phyloP scores from a whole-genome alignment of 148 eudicot genomes.

The Arctostaphylos glauca region DNA sequence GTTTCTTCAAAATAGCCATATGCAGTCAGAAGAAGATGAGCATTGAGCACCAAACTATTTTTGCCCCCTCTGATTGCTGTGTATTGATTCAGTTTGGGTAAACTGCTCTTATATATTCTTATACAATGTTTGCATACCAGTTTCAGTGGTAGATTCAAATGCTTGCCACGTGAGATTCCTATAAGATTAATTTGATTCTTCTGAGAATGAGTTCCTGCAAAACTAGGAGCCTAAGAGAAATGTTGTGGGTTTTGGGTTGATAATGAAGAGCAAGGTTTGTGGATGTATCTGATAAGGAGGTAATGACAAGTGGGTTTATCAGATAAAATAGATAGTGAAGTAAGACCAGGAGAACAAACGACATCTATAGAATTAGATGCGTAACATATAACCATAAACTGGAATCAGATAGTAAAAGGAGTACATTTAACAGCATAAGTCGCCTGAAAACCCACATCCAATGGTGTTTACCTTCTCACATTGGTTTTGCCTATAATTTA shows the following conservation, averaged over 20 bases:
- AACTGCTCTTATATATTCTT: neutral
- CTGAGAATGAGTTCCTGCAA: neutral
- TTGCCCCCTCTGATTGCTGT: neutral
- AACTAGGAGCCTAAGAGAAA: neutral
- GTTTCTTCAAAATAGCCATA: neutral
- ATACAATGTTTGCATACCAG: neutral
- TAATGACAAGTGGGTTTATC: neutral
- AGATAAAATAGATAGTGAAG: neutral
- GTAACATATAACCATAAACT: neutral
- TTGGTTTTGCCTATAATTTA: neutral
- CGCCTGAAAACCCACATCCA: neutral
- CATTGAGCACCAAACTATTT: neutral
- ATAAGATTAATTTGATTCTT: neutral
- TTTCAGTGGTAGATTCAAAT: neutral
- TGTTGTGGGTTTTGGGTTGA: no score
- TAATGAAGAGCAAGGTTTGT: neutral
- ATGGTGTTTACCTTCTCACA: neutral
- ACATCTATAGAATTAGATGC: neutral
- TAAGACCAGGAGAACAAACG: neutral
- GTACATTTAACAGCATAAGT: neutral
- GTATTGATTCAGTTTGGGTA: neutral
- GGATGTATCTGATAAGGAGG: neutral
- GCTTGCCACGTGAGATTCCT: neutral
- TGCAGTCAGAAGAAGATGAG: neutral
- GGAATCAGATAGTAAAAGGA: neutral